Conservation (phyloP, 352 stramenopile species). For the Phytophthora ohioensis region DNA sequence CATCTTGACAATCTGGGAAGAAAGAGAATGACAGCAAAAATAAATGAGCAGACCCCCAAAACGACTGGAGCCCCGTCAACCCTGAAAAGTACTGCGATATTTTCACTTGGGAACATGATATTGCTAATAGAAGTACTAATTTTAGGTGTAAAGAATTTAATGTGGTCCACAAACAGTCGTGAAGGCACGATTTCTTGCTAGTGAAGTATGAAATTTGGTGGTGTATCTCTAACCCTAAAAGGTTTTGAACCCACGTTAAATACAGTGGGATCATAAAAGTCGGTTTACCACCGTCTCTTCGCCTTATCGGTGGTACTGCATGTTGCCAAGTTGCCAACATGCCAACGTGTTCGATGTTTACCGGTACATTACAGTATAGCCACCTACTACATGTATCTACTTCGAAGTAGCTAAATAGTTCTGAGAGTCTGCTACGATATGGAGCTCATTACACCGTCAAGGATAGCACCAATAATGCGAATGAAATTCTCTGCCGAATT, state of each 20-base stretch:
- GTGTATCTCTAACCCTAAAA: conserved; percentile 2
- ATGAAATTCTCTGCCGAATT: conserved; percentile 4
- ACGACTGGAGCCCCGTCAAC: conserved; percentile 10
- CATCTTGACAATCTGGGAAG: conserved; percentile 7
- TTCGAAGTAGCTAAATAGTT: background rate
- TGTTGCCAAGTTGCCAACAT: no score
- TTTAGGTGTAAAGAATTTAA: background rate
- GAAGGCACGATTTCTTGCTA: background rate
- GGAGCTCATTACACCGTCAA: background rate
- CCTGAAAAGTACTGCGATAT: background rate
- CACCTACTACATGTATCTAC: background rate
- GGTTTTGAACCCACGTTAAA: conserved; percentile 20
- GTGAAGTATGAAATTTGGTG: conserved; percentile 1
- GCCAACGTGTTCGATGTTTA: background rate
- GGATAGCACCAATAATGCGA: background rate
- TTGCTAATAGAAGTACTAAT: background rate
- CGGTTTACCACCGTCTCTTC: background rate
- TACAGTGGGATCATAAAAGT: background rate
- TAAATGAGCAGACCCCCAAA: background rate
- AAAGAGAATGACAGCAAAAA: background rate
- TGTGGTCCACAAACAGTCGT: background rate
- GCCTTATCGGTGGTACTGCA: background rate
- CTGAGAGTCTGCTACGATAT: background rate
- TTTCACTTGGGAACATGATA: background rate
- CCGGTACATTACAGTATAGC: background rate